These are phyloP conservation scores for Tritrichomonas musculus DNA, from an alignment of 208 protist genomes.

Conservation along the genomic window DNA sequence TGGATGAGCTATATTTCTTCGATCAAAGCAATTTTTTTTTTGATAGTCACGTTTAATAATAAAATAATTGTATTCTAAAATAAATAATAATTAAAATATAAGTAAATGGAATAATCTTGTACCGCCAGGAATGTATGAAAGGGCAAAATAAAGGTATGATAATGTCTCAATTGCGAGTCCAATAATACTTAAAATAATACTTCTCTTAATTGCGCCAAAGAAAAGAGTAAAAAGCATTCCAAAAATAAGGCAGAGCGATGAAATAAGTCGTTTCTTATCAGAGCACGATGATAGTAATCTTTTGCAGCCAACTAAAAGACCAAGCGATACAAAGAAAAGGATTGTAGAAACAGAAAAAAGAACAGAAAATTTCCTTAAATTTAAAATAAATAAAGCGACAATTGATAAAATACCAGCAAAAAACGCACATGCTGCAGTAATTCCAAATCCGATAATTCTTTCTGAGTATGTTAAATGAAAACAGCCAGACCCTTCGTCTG, in stretches of 20 bases:
- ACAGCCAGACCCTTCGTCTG: neutral
- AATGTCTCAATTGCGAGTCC: neutral
- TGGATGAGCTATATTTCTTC: too few relatives aligned
- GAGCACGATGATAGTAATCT: neutral
- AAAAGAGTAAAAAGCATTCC: neutral
- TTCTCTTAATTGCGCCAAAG: neutral
- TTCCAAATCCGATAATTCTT: conserved; percentile 1
- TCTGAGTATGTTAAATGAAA: neutral
- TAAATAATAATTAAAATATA: neutral
- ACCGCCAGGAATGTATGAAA: neutral
- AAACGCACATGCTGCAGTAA: neutral
- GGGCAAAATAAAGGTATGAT: neutral
- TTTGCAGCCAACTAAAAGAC: neutral
- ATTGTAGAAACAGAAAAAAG: neutral
- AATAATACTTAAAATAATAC: conserved; percentile 14
- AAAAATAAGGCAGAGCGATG: neutral
- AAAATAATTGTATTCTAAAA: too few relatives aligned
- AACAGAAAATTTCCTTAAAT: conserved; percentile 28
- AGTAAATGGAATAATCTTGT: neutral
- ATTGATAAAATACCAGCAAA: conserved; percentile 23
- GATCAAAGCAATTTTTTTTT: too few relatives aligned
- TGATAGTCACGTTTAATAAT: too few relatives aligned
- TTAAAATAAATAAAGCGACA: conserved; percentile 18
- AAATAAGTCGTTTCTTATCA: neutral
- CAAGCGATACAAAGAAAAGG: neutral